A percentile compares a stretch with the other conserved stretches of the same genome.
phyloP scores from a whole-genome alignment of 2,329 filamentous ascomycete genomes.

The Chrysoporthe cubensis region DNA sequence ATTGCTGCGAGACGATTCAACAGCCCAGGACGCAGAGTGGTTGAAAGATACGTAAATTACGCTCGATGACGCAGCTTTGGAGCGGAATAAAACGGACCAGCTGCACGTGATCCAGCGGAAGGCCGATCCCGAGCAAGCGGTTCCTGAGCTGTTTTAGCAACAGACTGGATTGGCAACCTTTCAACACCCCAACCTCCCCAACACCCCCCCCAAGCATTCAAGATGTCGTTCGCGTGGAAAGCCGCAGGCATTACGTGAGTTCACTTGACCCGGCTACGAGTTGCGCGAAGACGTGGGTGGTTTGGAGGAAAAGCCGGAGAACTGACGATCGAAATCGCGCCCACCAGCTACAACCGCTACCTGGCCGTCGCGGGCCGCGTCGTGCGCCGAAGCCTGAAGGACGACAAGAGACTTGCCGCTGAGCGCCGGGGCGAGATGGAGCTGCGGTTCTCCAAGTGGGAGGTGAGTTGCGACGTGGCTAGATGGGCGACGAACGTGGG shows the following conservation, averaged over 20 bases:
- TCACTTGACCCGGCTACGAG: conserved; percentile 31
- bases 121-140: conserved; percentile 15
- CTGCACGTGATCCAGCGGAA: conserved; percentile 9
- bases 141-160: conserved; percentile 28
- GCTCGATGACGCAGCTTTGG: conserved; percentile 7
- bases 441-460: conserved; percentile 90
- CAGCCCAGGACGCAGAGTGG: background rate
- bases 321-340: conserved; percentile 22
- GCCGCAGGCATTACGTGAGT: conserved; percentile 93
- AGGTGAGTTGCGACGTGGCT: conserved; percentile 65
- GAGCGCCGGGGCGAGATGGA: conserved; percentile 92
- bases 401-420: conserved; percentile 83
- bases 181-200: conserved; percentile 7
- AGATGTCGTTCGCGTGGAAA: conserved; percentile 99
- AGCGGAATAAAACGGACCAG: conserved; percentile 8
- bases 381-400: conserved; percentile 96
- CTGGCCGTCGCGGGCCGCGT: conserved; percentile 91
- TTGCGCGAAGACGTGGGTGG: background rate
- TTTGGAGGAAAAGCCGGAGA: background rate
- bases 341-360: conserved; percentile 96
- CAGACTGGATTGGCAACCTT: conserved; percentile 18
- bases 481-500: background rate
- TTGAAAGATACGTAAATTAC: conserved; percentile 12
- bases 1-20: background rate
- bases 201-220: conserved; percentile 48